Percentiles rank a stretch among this genome's conserved stretches.
Evolutionary conservation across 768 basidiomycete species (phyloP).

Genomic region (Tylopilus cervinicoccineus): DNA sequence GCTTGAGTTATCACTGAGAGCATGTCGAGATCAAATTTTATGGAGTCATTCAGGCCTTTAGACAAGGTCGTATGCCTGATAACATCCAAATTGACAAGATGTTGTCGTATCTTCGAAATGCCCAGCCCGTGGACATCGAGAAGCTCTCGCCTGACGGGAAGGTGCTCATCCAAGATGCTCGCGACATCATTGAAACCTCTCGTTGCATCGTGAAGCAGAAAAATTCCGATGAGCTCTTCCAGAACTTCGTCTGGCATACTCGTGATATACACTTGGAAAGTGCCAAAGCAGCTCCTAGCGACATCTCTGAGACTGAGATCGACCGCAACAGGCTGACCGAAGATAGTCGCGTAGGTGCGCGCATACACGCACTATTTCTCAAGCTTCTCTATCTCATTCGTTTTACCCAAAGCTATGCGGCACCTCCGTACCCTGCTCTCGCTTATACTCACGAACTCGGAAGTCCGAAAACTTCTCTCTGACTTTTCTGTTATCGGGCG

Average conservation of each 20-base stretch:
- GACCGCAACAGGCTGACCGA: conserved; percentile 48
- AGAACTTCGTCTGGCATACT: conserved; percentile 86
- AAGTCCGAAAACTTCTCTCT: conserved; percentile 83
- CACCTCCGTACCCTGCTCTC: conserved; percentile 86
- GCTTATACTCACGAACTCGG: conserved; percentile 89
- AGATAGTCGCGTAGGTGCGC: conserved; percentile 62
- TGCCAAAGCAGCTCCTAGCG: conserved; percentile 39
- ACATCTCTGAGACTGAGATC: conserved; percentile 44
- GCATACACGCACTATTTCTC: background rate
- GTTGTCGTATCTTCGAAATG: conserved; percentile 59
- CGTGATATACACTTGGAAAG: conserved; percentile 40
- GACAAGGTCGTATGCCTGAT: conserved; percentile 72
- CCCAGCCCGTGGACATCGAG: conserved; percentile 55
- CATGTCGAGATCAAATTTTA: conserved; percentile 57
- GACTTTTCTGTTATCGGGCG: conserved; percentile 78
- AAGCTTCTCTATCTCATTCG: conserved; percentile 5
- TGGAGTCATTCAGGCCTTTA: conserved; percentile 77
- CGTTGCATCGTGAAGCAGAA: conserved; percentile 73
- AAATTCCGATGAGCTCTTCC: conserved; percentile 88
- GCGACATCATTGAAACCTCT: conserved; percentile 74
- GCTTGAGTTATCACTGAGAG: background rate
- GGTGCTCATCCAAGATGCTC: conserved; percentile 71
- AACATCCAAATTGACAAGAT: conserved; percentile 77
- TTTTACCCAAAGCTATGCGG: conserved; percentile 53
- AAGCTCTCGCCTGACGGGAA: conserved; percentile 75